A percentile compares a stretch with the other conserved stretches of the same genome.
Evolutionary conservation across 306 rosid genomes (phyloP).

Genomic region (Trichosanthes cucumerina): DNA sequence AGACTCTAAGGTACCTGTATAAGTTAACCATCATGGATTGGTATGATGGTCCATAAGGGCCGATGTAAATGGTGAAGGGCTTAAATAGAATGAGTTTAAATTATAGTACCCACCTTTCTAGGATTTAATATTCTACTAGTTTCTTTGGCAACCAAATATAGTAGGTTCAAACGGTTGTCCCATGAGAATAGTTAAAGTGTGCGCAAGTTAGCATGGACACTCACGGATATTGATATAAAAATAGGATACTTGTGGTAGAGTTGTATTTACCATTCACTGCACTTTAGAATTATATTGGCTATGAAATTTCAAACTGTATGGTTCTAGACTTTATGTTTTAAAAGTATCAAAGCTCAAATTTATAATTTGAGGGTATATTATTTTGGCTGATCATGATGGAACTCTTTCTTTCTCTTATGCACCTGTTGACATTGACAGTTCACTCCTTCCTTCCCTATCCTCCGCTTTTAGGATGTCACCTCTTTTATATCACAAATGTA

Average conservation of each 20-base stretch:
- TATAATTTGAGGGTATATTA: background rate
- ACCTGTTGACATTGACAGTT: background rate
- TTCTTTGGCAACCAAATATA: background rate
- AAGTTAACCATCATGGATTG: background rate
- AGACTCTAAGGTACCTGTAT: background rate
- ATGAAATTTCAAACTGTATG: background rate
- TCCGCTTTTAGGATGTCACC: too few species aligned
- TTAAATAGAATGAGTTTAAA: background rate
- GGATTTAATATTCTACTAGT: background rate
- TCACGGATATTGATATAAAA: too few species aligned
- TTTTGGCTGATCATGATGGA: background rate
- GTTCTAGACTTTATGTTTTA: background rate
- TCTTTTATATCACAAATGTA: too few species aligned
- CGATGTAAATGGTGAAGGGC: background rate
- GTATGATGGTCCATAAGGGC: background rate
- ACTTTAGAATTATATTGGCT: background rate
- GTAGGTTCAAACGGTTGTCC: background rate
- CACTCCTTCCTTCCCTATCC: background rate
- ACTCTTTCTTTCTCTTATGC: background rate
- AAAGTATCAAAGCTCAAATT: background rate
- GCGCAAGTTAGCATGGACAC: too few species aligned
- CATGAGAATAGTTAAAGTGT: background rate
- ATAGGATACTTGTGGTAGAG: background rate
- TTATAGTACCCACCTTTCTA: background rate
- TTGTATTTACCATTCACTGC: background rate